Evolutionary conservation across 148 eudicot species (phyloP), one percentile per base, ranked within the genome.

Genomic region (Nyssa sinensis): DNA sequence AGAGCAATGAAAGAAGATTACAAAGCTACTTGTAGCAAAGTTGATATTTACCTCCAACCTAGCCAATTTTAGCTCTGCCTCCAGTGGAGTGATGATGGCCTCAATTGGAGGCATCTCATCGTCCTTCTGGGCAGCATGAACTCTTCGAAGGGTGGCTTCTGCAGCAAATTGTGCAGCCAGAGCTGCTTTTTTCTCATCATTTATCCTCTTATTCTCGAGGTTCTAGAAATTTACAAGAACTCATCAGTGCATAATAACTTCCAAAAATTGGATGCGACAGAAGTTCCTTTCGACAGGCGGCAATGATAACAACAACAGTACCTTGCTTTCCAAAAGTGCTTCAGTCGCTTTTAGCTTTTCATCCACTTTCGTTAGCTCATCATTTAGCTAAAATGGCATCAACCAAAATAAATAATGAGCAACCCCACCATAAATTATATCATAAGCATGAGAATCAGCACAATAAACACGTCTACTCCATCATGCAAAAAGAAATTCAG

Each of bases 141-240:
- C 97, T 67, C 99, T 89, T 78, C 99, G 86, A 74, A 95, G 98
- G 30, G 99, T 95, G 79, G 98, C 98, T 84, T 95, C 98, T 44
- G 99, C 99, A 64, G 99, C 99, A 88, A 89, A 95, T 81, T 93
- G 97, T 65, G 98, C 99, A 33, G 97, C 88, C 80, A 95, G 74
- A 66, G 99, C 90, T 57, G 90, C 83, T 78, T 86, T 95, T 69
- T 90, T 95, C 83, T 95, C 97, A 71, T 95, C 97, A 79, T 85
- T 92, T 73, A 86, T 86, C 81, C 87, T 95, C 82, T 83, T 95
- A 8, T 87, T 78, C 78, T 95, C 99, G 71, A 95, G 89, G 81
- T 86, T 93, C 99, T 95, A 85, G 69, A 78, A 72, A 77, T 79
- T 79, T 19, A 78, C 25, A 3, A 73, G 30, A 70, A 34, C 47